Evolutionary conservation across 2,329 filamentous ascomycete species (phyloP).

Genomic region (Fusarium sp.): DNA sequence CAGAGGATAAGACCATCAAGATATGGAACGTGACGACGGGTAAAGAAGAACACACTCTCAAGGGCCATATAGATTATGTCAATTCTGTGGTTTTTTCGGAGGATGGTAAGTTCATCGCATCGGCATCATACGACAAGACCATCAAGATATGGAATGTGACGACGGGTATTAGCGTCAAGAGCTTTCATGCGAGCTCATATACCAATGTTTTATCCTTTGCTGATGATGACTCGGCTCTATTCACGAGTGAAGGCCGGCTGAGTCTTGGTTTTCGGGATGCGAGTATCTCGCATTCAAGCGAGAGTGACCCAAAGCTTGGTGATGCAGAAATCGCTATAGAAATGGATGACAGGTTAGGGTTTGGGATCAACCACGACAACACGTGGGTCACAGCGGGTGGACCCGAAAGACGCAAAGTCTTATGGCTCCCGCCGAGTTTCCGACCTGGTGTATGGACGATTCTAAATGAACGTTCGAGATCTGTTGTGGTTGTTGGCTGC

Average conservation of each 20-base stretch:
- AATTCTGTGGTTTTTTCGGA: too few species aligned
- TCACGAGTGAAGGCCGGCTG: background rate
- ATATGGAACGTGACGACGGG: too few species aligned
- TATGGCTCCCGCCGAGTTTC: background rate
- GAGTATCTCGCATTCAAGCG: background rate
- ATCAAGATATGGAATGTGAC: background rate
- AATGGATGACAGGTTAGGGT: background rate
- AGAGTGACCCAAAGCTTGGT: background rate
- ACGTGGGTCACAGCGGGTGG: slow-evolving; percentile 1
- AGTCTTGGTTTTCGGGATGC: background rate
- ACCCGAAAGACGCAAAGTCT: background rate
- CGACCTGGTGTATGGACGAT: background rate
- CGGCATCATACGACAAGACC: background rate
- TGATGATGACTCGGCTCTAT: background rate
- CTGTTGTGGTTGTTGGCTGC: background rate
- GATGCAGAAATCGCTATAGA: background rate
- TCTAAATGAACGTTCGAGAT: background rate
- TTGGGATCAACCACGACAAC: background rate
- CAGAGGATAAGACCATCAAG: too few species aligned
- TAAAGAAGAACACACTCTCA: too few species aligned
- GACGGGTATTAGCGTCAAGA: background rate
- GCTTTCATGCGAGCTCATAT: background rate
- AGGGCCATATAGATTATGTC: too few species aligned
- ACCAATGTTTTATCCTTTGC: background rate
- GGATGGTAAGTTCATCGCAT: too few species aligned